Base-by-base conservation (phyloP, 1,139 yeast genomes). In the Pichia sp. region DNA sequence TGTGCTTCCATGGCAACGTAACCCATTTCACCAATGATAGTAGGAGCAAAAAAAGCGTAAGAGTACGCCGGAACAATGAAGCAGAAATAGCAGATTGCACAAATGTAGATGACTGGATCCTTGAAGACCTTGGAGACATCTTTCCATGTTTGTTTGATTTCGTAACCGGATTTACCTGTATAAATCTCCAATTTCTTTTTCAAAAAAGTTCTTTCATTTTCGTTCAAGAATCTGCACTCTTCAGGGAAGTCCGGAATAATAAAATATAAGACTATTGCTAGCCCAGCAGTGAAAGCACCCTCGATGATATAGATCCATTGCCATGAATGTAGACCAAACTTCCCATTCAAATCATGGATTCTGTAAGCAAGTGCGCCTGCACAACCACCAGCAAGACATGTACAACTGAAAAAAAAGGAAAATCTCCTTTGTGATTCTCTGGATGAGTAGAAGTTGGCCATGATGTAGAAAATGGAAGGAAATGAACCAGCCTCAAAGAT, bases 331-430 rank as follows among this genome's bases (percentile, higher is more conserved):
- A 65, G 48, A 7, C 78, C 78, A 33, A 63, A 66, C 12, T 48
- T 56, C 12, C 75, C 75, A 45, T 68, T 62, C 43, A 77, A 55
- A 38, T 66, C 71, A 51, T 70, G 59, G 35, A 76, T 69, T 37
- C 77, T 78, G 35, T 71, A 74, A 20, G 84, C 84, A 41, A 84
- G 70, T 35, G 85, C 73, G 40, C 94, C 93, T 38, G 86, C 82
- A 58, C 83, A 82, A 4, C 88, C 94, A 53, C 91, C 87, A 19
- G 88, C 82, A 41, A 81, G 65, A 49, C 80, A 71, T 12, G 85
- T 75, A 33, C 85, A 80, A 30, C 80, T 63, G 59, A 80, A 80
- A 57, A 81, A 81, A 34, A 76, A 70, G 11, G 80, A 71, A 53
- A 77, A 78, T 38, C 91, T 62, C 52, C 76, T 70, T 56, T 78